Evolutionary conservation across 108 stramenopile genomes (phyloP), one percentile per base, ranked within the genome.

Genomic region (Nitzschia sp.): DNA sequence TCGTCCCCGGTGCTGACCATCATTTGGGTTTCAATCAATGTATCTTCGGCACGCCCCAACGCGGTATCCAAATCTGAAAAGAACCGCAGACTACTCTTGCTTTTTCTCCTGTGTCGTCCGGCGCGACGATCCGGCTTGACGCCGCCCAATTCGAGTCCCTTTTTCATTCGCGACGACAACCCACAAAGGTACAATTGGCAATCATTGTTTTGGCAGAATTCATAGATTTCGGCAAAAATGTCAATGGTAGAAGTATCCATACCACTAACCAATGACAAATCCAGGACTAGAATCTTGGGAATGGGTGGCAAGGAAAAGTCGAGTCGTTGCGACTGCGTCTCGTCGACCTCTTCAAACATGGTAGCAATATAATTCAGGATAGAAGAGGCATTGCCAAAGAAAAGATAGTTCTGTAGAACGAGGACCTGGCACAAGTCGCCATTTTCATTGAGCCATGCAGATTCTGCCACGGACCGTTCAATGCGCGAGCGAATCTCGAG

Each of bases 381-480:
- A 0, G 88, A 86, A 11, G 62, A 69, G 6, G 89, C 87, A 69
- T 93, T 93, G 9, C 92, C 92, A 70, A 93, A 93, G 69, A 90
- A 93, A 2, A 93, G 72, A 64, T 90, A 93, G 51, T 86, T 89
- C 57, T 93, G 91, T 18, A 93, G 70, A 1, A 89, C 82, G 18
- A 93, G 54, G 1, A 89, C 70, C 33, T 89, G 91, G 31, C 88
- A 83, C n/a, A 77, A 46, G 49, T 88, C 87, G 15, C 82, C 89
- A 65, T 93, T 64, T 18, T 78, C 58, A 56, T 93, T 85, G 54
- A 93, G 74, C 89, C 88, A 90, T 2, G 64, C 55, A n/a, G 76
- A 79, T 36, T 83, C 72, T 24, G 63, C 68, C 2, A 76, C 54
- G n/a, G 77, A 76, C n/a, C 92, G 71, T 66, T 93, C 89, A 54